Conservation (phyloP, 768 basidiomycete genomes). For the Naganishia vaughanmartiniae region DNA sequence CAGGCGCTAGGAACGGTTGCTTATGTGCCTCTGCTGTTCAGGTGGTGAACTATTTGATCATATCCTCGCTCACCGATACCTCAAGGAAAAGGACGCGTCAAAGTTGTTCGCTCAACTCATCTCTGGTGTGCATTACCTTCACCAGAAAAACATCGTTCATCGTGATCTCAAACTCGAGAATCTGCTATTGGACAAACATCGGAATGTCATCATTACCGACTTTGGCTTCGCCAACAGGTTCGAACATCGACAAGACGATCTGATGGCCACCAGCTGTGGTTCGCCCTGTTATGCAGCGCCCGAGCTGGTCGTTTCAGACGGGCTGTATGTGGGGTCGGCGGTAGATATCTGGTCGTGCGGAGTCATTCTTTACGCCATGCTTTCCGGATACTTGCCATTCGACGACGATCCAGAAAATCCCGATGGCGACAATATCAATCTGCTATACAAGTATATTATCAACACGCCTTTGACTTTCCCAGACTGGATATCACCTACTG, state of each 20-base stretch:
- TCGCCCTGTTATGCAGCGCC: slow-evolving; percentile 98
- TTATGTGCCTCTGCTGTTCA: slow-evolving; percentile 27
- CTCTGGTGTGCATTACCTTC: slow-evolving; percentile 97
- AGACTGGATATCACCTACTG: slow-evolving; percentile 82
- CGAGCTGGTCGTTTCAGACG: slow-evolving; percentile 94
- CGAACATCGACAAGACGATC: slow-evolving; percentile 84
- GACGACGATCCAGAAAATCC: slow-evolving; percentile 98
- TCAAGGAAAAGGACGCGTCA: slow-evolving; percentile 88
- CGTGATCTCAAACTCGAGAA: slow-evolving; percentile 99
- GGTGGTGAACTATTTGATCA: slow-evolving; percentile 95
- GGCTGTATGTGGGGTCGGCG: slow-evolving; percentile 91
- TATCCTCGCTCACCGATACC: slow-evolving; percentile 94
- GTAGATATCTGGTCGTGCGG: slow-evolving; percentile 99
- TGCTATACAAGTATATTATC: slow-evolving; percentile 97
- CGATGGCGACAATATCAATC: slow-evolving; percentile 98
- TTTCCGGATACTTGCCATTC: slow-evolving; percentile 91
- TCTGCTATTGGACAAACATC: slow-evolving; percentile 88
- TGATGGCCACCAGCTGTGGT: slow-evolving; percentile 98
- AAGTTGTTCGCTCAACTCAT: slow-evolving; percentile 97
- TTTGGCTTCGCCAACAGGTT: slow-evolving; percentile 99
- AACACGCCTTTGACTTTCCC: slow-evolving; percentile 95
- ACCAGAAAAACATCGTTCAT: slow-evolving; percentile 98
- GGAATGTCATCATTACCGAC: slow-evolving; percentile 98
- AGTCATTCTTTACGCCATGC: slow-evolving; percentile 96
- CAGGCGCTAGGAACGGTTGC: slow-evolving; percentile 71